These are phyloP conservation scores for Mycena polygramma DNA, from an alignment of 768 basidiomycete species.

Conservation along the genomic window DNA sequence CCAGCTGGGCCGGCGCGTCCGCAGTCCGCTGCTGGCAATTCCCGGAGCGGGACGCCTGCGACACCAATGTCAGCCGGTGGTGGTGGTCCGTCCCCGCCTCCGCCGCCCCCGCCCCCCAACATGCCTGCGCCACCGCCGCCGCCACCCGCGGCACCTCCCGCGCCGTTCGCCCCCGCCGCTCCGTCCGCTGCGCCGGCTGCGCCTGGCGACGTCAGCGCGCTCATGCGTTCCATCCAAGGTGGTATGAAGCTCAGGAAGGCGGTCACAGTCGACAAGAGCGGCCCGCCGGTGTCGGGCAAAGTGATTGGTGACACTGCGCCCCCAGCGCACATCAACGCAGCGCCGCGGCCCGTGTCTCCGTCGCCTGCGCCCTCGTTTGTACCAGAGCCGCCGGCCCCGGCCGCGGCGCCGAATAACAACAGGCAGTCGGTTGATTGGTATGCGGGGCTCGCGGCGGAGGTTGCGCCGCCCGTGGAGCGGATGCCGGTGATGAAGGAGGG, in stretches of 20 bases:
- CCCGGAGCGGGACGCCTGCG: conserved; percentile 32
- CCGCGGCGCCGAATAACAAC: conserved; percentile 62
- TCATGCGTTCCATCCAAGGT: conserved; percentile 84
- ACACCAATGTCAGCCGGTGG: conserved; percentile 46
- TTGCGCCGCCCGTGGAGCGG: conserved; percentile 47
- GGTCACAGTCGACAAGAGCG: conserved; percentile 88
- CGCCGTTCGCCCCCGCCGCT: conserved; percentile 47
- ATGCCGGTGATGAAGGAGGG: conserved; percentile 72
- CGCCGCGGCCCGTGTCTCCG: conserved; percentile 59
- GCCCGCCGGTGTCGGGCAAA: conserved; percentile 73
- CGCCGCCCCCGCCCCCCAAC: conserved; percentile 51
- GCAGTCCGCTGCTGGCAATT: conserved; percentile 60
- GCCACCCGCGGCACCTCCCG: conserved; percentile 40
- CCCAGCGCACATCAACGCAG: conserved; percentile 74
- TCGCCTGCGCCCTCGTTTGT: conserved; percentile 43
- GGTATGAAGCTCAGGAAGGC: conserved; percentile 80
- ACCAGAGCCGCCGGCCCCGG: conserved; percentile 41
- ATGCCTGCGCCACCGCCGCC: conserved; percentile 49
- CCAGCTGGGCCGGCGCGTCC: conserved; percentile 60
- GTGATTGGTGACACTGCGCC: conserved; percentile 84
- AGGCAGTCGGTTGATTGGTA: conserved; percentile 94
- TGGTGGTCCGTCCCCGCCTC: conserved; percentile 48
- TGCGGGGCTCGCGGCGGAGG: conserved; percentile 85
- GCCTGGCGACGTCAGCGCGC: conserved; percentile 69
- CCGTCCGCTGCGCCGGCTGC: conserved; percentile 50